Conservation (phyloP, 2,329 filamentous ascomycete species). For the Trichoderma koningii region DNA sequence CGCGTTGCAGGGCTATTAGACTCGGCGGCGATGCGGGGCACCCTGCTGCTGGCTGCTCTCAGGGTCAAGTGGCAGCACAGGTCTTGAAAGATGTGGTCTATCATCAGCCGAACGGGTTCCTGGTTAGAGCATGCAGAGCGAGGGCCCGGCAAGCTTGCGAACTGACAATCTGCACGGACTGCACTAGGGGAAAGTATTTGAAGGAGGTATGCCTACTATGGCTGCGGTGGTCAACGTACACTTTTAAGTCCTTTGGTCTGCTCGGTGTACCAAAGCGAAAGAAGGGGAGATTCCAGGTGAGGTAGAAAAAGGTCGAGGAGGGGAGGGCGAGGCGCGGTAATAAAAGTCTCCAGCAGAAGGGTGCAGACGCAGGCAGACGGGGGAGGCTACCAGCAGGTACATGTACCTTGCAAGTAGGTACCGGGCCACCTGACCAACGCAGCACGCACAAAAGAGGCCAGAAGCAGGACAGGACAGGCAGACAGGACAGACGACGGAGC, state of each 20-base stretch:
- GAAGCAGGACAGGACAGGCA: not conserved
- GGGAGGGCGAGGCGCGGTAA: constrained; percentile 29
- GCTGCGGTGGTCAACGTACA: constrained; percentile 21
- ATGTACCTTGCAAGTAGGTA: too few species aligned
- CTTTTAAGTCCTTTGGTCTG: constrained; percentile 23
- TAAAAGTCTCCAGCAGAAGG: constrained; percentile 27
- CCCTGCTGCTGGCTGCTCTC: constrained; percentile 22
- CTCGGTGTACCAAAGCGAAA: constrained; percentile 19
- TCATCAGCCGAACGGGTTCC: constrained; percentile 25
- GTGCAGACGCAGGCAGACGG: constrained; percentile 13
- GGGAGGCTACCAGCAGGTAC: constrained; percentile 23
- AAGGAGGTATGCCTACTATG: not conserved
- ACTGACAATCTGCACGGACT: not conserved
- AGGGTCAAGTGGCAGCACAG: constrained; percentile 23
- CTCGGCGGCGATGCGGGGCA: constrained; percentile 28
- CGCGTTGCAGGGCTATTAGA: constrained; percentile 18
- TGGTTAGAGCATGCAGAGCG: not conserved
- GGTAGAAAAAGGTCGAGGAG: constrained; percentile 24
- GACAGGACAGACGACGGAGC: not conserved
- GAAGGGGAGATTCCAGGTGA: constrained; percentile 28
- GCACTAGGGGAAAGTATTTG: not conserved
- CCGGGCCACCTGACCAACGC: constrained; percentile 27
- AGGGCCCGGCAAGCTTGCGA: constrained; percentile 4
- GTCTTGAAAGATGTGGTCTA: constrained; percentile 5
- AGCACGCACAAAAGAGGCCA: constrained; percentile 21